A percentile compares a stretch with the other conserved stretches of the same genome.
phyloP scores from a whole-genome alignment of 257 asterid species.

The Primulina huaijiensis region DNA sequence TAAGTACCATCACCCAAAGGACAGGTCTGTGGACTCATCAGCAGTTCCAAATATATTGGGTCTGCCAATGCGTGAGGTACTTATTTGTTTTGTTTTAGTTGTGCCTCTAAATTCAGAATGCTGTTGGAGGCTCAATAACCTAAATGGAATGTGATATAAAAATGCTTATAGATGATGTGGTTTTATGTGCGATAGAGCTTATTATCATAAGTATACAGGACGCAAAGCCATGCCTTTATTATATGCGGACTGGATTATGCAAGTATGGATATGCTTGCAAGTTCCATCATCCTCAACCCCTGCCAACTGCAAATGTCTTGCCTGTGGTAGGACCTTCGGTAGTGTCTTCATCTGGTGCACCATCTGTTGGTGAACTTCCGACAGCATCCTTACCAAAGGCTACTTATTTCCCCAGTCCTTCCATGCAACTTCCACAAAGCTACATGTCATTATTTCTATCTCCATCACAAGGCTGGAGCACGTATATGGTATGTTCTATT shows the following conservation, averaged over 20 bases:
- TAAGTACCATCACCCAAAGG: slow-evolving; percentile 70
- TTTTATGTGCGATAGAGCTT: slow-evolving; percentile 10
- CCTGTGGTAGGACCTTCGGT: slow-evolving; percentile 39
- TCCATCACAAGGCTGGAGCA: slow-evolving; percentile 60
- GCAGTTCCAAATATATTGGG: slow-evolving; percentile 48
- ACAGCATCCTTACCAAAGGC: slow-evolving; percentile 38
- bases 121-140: background rate
- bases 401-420: slow-evolving; percentile 40
- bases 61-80: slow-evolving; percentile 76
- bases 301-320: slow-evolving; percentile 38
- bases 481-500: slow-evolving; percentile 47
- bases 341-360: slow-evolving; percentile 34
- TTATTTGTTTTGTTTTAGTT: slow-evolving; percentile 18
- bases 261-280: slow-evolving; percentile 65
- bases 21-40: slow-evolving; percentile 36
- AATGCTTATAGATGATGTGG: background rate
- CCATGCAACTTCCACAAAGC: slow-evolving; percentile 47
- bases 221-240: slow-evolving; percentile 50
- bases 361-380: slow-evolving; percentile 37
- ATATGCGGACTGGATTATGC: slow-evolving; percentile 64
- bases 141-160: background rate
- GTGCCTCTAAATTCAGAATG: slow-evolving; percentile 1
- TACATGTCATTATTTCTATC: slow-evolving; percentile 47
- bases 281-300: slow-evolving; percentile 68
- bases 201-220: slow-evolving; percentile 38